phyloP scores from a whole-genome alignment of 2,329 filamentous ascomycete species.

The Ceratocystis albifundus region DNA sequence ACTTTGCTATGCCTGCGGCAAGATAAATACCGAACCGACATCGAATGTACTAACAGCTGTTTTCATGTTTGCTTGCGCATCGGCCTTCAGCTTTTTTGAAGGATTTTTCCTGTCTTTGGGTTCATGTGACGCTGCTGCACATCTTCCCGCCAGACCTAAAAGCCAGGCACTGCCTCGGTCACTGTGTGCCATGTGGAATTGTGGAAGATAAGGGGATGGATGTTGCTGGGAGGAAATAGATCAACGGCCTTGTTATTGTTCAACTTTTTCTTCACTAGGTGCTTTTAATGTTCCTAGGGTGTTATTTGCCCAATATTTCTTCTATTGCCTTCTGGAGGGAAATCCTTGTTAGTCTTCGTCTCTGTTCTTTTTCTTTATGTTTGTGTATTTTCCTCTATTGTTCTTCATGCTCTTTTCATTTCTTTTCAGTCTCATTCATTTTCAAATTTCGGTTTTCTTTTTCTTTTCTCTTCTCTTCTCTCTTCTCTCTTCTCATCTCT shows the following conservation, averaged over 20 bases:
- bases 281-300: conserved; percentile 16
- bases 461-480: conserved; percentile 3
- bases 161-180: neutral
- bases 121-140: neutral
- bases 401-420: neutral
- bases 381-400: conserved; percentile 10
- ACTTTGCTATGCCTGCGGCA: conserved; percentile 46
- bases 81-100: too few relatives aligned
- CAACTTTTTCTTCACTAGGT: neutral
- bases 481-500: neutral
- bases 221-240: neutral
- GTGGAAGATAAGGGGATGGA: neutral
- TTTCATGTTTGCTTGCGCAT: neutral
- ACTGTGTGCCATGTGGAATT: too few relatives aligned
- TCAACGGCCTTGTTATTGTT: conserved; percentile 5
- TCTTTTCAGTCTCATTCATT: neutral
- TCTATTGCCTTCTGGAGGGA: neutral
- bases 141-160: neutral
- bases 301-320: conserved; percentile 10
- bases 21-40: conserved; percentile 27
- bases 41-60: neutral
- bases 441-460: conserved; percentile 1
- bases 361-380: neutral
- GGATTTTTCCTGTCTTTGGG: neutral
- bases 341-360: conserved; percentile 8